Evolutionary conservation across 2,329 filamentous ascomycete genomes (phyloP), one percentile per base, ranked within the genome.

Genomic region (Aureobasidium sp.): DNA sequence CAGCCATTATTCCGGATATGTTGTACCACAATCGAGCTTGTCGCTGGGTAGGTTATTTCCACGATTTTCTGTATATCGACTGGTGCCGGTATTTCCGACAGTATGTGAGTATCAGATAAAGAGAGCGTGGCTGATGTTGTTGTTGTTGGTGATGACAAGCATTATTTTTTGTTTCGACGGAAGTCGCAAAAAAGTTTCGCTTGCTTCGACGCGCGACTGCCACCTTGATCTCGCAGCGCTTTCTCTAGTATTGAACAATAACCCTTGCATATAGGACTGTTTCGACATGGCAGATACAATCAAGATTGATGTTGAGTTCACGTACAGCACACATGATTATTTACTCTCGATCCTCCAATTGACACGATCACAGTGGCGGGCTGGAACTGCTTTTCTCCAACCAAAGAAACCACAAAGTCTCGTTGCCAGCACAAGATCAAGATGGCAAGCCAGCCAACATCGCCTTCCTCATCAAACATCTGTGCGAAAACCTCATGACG

Each of bases 301-400:
- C 8, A 55, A 55, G 14, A 61, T 65, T 14, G 52, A 63, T 29
- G 84, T 94, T 31, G 90, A 94, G 73, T 93, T 94, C 72, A 85
- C 82, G 87, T 88, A 77, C 65, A 78, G 15, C 12, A 37, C 12
- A 56, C 14, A 27, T 5, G 20, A 73, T 51, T 39, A 42, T 15
- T 20, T 27, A n/a, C 25, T 2, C 12, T 31, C 12, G 15, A n/a
- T 17, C 8, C 5, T 14, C 56, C 61, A 64, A 64, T 64, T 58
- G 67, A 62, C 39, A 63, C 62, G 62, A 63, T 62, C 47, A 14
- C 55, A 80, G 94, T 66, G 94, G 94, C 65, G 94, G 94, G 25
- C 84, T 99, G 20, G 94, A 99, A 77, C 88, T 96, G 78, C 87
- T 99, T 67, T 99, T 99, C 77, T 85, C 87, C 36, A 88, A 96